Conservation (phyloP, 2,329 filamentous ascomycete species). For the Zasmidium citrigriseum region DNA sequence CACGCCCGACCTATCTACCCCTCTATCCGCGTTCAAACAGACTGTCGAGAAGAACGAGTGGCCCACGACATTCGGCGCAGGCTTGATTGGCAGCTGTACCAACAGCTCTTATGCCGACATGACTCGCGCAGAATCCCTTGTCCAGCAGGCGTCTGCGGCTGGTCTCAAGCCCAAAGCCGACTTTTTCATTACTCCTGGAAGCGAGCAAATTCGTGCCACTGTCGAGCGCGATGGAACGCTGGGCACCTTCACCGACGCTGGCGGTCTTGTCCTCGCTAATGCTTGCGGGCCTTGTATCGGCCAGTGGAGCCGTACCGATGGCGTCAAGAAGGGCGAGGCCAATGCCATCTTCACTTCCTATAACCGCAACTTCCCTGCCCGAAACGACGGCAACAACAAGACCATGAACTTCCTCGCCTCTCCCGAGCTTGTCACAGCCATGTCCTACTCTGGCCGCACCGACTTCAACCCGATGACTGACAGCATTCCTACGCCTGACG, state of each 20-base stretch:
- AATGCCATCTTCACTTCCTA: conserved; percentile 98
- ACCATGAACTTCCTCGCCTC: conserved; percentile 99
- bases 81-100: conserved; percentile 95
- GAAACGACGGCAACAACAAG: conserved; percentile 92
- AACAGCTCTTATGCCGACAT: conserved; percentile 99
- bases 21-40: conserved; percentile 84
- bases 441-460: conserved; percentile 88
- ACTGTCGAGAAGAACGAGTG: conserved; percentile 82
- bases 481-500: conserved; percentile 74
- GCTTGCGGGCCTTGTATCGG: conserved; percentile 70
- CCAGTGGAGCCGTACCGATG: conserved; percentile 92
- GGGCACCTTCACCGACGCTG: conserved; percentile 79
- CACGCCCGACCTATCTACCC: conserved; percentile 92
- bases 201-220: conserved; percentile 94
- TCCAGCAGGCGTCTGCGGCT: conserved; percentile 87
- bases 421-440: conserved; percentile 93
- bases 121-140: conserved; percentile 89
- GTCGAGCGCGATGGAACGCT: conserved; percentile 87
- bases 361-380: conserved; percentile 96
- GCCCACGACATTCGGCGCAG: conserved; percentile 88
- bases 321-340: conserved; percentile 75
- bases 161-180: conserved; percentile 85
- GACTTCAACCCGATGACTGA: conserved; percentile 97
- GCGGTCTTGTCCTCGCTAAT: conserved; percentile 88
- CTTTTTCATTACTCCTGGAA: conserved; percentile 95